Evolutionary conservation across 2,329 filamentous ascomycete genomes (phyloP), one percentile per base, ranked within the genome.

Genomic region (Scedosporium apiospermum): DNA sequence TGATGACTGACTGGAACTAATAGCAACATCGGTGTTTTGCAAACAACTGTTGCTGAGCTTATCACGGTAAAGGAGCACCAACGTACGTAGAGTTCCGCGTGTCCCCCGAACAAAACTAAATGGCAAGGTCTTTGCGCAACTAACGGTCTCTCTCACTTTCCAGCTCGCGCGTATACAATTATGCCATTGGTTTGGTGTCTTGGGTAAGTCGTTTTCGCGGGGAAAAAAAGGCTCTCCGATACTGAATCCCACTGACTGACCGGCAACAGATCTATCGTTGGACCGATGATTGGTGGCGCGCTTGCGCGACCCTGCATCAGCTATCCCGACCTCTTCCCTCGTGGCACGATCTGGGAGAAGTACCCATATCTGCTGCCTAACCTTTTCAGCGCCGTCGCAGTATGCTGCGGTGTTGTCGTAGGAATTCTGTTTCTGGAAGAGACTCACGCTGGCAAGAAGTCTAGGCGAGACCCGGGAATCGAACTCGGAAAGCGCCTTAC

Each of bases 141-240:
- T 53, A 58, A 61, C 61, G 41, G 18, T 46, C 5, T n/a, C 21
- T 18, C 44, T 4, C 16, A 57, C 53, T 59, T 62, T 61, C 63
- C 65, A 92, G 89, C 93, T 68, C 90, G 91, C 69, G 95, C 93
- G 59, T 99, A 96, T 76, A 91, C 93, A 12, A 93, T 98, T 68
- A 97, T 99, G 92, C 95, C 95, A 6, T 91, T 96, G 72, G 91
- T 98, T 27, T 99, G 95, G 95, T 97, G 93, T 72, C 82, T 99
- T 71, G 95, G 95, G 81, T 91, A 79, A 76, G 80, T 27, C 18
- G 21, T 49, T n/a, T 51, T 51, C 9, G 16, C 3, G 3, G 18
- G 10, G 49, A 5, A 30, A 10, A 10, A 57, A 60, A 27, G 41
- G 18, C 10, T 10, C 38, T 51, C 26, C 30, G 30, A 4, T 6